Percentiles rank a stretch among this genome's conserved stretches.
Evolutionary conservation across 306 rosid species (phyloP).

Genomic region (Trichosanthes truncata): DNA sequence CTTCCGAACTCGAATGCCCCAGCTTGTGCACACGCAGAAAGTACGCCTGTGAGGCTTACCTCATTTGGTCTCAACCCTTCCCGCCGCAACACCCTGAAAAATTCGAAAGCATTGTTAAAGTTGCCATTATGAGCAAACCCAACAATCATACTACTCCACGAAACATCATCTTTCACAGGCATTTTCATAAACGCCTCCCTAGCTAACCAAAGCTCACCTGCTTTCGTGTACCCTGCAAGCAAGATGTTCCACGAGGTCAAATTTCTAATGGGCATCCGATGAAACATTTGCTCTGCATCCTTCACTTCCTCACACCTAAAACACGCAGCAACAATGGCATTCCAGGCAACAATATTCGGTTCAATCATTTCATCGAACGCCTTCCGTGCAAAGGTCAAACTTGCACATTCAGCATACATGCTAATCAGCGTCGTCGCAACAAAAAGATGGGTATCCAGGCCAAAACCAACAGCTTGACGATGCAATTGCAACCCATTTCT

Average conservation of each 20-base stretch:
- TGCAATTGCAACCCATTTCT: constrained; percentile 53
- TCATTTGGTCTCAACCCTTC: constrained; percentile 52
- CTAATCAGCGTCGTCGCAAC: constrained; percentile 66
- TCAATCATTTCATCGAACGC: constrained; percentile 65
- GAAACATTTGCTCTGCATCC: constrained; percentile 33
- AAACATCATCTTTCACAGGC: constrained; percentile 55
- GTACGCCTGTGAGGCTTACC: constrained; percentile 69
- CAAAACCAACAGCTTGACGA: constrained; percentile 33
- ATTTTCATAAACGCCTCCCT: constrained; percentile 42
- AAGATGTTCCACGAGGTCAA: constrained; percentile 69
- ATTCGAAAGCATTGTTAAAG: constrained; percentile 55
- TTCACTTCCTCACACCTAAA: constrained; percentile 50
- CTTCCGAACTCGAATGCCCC: constrained; percentile 76
- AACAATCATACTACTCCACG: constrained; percentile 86
- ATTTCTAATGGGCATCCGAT: constrained; percentile 47
- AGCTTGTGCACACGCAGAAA: constrained; percentile 74
- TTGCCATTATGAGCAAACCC: constrained; percentile 60
- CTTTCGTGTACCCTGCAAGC: constrained; percentile 66
- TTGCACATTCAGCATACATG: constrained; percentile 60
- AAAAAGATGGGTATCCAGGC: constrained; percentile 44
- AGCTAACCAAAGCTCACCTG: constrained; percentile 58
- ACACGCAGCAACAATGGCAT: constrained; percentile 51
- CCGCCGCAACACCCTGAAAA: constrained; percentile 50
- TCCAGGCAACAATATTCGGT: constrained; percentile 83
- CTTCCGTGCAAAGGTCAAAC: constrained; percentile 22